These are phyloP conservation scores for Naganishia friedmannii DNA, from an alignment of 768 basidiomycete species.

Conservation along the genomic window DNA sequence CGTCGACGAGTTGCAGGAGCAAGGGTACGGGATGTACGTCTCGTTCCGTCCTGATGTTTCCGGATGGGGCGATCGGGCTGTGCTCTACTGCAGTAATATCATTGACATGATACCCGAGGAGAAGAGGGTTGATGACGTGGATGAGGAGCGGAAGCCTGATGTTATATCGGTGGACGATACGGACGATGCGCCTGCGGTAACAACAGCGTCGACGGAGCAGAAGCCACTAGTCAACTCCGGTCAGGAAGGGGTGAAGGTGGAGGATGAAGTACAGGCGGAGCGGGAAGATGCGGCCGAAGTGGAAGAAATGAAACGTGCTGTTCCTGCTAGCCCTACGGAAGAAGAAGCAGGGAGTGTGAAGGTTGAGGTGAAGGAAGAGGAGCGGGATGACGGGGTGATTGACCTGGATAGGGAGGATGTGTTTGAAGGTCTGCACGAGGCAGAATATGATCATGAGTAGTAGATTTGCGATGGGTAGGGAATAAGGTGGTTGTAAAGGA, in stretches of 20 bases:
- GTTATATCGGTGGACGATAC: too few species aligned
- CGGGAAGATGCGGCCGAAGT: slow-evolving; percentile 26
- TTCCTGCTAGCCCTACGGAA: background rate
- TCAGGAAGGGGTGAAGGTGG: slow-evolving; percentile 3
- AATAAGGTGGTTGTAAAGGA: background rate
- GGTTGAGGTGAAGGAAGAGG: background rate
- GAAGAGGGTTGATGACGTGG: slow-evolving; percentile 5
- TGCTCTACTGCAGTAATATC: slow-evolving; percentile 68
- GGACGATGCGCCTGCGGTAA: background rate
- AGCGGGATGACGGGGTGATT: background rate
- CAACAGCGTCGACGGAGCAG: background rate
- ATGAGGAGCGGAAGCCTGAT: background rate
- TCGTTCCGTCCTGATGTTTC: slow-evolving; percentile 79
- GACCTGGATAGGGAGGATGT: slow-evolving; percentile 25
- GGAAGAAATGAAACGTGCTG: background rate
- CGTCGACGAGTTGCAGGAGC: slow-evolving; percentile 52
- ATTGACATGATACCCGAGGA: slow-evolving; percentile 54
- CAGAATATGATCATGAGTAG: slow-evolving; percentile 29
- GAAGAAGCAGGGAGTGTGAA: slow-evolving; percentile 6
- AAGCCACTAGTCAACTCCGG: slow-evolving; percentile 18
- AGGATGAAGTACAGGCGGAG: slow-evolving; percentile 19
- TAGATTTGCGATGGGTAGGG: background rate
- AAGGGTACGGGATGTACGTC: slow-evolving; percentile 74
- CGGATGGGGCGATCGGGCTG: slow-evolving; percentile 79
- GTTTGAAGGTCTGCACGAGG: slow-evolving; percentile 31